Base-by-base conservation (phyloP, 257 asterid genomes). In the Solanum chilense region DNA sequence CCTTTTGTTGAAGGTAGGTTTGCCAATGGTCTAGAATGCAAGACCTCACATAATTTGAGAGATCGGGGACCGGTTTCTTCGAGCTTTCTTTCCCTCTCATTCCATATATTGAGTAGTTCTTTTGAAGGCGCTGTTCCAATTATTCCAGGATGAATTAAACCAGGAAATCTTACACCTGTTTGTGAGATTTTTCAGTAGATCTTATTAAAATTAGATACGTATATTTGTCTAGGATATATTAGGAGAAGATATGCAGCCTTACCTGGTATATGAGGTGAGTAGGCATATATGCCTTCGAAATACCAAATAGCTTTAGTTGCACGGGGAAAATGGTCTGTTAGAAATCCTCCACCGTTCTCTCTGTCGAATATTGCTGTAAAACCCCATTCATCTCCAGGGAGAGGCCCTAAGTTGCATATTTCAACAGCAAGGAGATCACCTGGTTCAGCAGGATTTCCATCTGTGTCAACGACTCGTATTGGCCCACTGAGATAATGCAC, bases 351-450 rank as follows among this genome's bases (percentile, higher is more conserved):
- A 31, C 99, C 99, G 77, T 96, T 96, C 73, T 97, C 99, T 91
- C 99, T 89, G 88, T 97, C 98, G 25, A 95, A 95, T 44, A 96
- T 96, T 78, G 99, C 99, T 41, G 99, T 96, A 69, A 87, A 97
- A 8, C 99, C 99, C 99, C 99, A 96, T 89, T 96, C 99, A 27
- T 97, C 98, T 47, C 99, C 99, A 0, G 99, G 98, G 2, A 96
- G 92, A 64, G 99, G 99, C 20, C 99, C 99, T 92, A 97, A 89
- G 89, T 96, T 94, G 93, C 98, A 95, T 73, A 97, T 96, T 91
- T 96, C 99, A 35, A 97, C 97, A 6, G 90, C 93, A 4, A 97
- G 94, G 85, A 97, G 97, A 89, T 97, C 99, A 8, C 99, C 99
- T 14, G 98, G 95, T 89, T 83, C 86, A 41, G 99, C 98, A 16